Evolutionary conservation across 2,329 filamentous ascomycete species (phyloP), one percentile per base, ranked within the genome.

Genomic region (Juglanconis oblonga): DNA sequence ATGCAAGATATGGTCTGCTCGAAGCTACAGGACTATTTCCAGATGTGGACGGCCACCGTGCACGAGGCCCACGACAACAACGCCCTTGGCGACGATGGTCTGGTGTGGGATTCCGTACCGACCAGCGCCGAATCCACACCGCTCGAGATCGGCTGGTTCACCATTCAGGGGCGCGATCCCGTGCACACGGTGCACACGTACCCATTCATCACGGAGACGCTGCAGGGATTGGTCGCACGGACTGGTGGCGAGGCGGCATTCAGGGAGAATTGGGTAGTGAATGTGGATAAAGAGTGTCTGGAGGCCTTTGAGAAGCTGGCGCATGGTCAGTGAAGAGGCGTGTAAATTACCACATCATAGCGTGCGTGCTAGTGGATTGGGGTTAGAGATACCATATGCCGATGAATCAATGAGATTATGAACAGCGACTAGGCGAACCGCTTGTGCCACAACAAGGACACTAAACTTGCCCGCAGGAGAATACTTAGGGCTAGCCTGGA

Each of bases 281-380:
- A 92, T 64, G 89, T 95, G 32, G 91, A 95, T 71, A 81, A 80
- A 66, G 87, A 92, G 61, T 83, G 93, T 14, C 67, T 94, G 63
- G 77, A 77, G 10, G 83, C 80, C n/a, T 94, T 92, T 69, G 74
- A 79, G 65, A 68, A 68, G 45, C 63, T 83, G 57, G 52, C 59
- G n/a, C 45, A 47, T 29, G 52, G 52, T 42, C 38, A 42, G 10
- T 42, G n/a, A 42, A 4, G 11, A 14, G 10, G n/a, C 7, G 4
- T 42, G 38, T 5, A 42, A 42, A 42, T 4, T 13, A 42, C n/a
- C 10, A 13, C 11, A 42, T 42, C 38, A 42, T 42, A 42, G 38
- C 38, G 38, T 11, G 38, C 38, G 38, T 42, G 10, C n/a, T 42
- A 14, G 10, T 13, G n/a, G 38, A 9, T 42, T 42, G 11, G 10